Conservation (phyloP, 2,329 filamentous ascomycete genomes). For the Emmonsiellopsis sp. region DNA sequence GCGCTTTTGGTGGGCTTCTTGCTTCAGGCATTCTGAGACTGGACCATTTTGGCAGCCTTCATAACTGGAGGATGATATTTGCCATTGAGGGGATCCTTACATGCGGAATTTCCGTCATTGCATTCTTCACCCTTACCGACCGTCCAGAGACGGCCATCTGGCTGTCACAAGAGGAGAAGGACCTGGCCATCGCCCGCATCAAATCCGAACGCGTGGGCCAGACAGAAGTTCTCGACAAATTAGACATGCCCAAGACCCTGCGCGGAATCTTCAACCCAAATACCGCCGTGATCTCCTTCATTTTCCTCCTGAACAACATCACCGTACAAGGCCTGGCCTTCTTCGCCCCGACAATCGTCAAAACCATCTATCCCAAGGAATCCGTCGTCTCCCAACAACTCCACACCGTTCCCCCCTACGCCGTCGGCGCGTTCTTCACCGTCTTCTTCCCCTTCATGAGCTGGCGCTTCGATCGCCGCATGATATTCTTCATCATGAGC, state of each 20-base stretch:
- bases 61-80: constrained; percentile 11
- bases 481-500: constrained; percentile 5
- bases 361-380: constrained; percentile 6
- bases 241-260: constrained; percentile 5
- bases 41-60: constrained; percentile 7
- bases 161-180: constrained; percentile 10
- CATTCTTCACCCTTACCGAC: constrained; percentile 8
- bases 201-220: constrained; percentile 10
- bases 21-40: constrained; percentile 32
- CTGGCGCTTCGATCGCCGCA: constrained; percentile 7
- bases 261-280: constrained; percentile 8
- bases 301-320: constrained; percentile 55
- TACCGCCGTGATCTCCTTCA: constrained; percentile 8
- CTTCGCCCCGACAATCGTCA: constrained; percentile 10
- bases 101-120: constrained; percentile 6
- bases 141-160: constrained; percentile 8
- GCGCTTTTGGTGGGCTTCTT: constrained; percentile 62
- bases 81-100: constrained; percentile 12
- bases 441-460: constrained; percentile 8
- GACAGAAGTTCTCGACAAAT: constrained; percentile 9
- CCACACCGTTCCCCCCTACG: constrained; percentile 11
- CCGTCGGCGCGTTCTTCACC: constrained; percentile 7
- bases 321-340: constrained; percentile 58
- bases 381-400: constrained; percentile 28
- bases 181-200: constrained; percentile 8